Evolutionary conservation across 768 basidiomycete species (phyloP).

Genomic region (Gloeostereum incarnatum): DNA sequence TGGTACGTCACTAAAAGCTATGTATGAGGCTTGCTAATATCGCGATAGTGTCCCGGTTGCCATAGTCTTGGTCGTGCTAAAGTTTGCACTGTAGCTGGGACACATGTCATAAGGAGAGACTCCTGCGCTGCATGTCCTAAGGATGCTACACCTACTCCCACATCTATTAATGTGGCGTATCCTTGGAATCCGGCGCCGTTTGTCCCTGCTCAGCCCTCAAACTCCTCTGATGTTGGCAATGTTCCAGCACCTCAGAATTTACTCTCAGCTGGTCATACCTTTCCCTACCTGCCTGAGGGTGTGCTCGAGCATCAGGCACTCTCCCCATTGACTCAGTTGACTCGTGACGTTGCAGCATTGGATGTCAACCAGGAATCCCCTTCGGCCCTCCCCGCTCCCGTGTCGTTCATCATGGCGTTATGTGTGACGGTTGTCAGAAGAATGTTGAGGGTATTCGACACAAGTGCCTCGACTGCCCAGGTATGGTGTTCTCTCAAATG

Average conservation of each 20-base stretch:
- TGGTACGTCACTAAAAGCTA: conserved; percentile 18
- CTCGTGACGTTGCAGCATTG: too few species aligned
- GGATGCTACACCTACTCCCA: conserved; percentile 7
- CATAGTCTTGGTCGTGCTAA: conserved; percentile 8
- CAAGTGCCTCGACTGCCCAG: conserved; percentile 73
- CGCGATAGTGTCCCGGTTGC: conserved; percentile 23
- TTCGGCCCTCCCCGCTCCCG: too few species aligned
- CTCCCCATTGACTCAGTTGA: too few species aligned
- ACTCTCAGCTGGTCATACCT: too few species aligned
- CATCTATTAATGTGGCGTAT: too few species aligned
- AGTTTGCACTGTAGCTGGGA: conserved; percentile 19
- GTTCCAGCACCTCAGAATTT: too few species aligned
- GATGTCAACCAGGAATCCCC: too few species aligned
- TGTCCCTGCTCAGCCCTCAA: too few species aligned
- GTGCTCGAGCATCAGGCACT: too few species aligned
- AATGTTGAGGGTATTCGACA: conserved; percentile 59
- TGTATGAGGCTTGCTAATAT: conserved; percentile 5
- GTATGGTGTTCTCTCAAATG: conserved; percentile 25
- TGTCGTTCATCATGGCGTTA: conserved; percentile 46
- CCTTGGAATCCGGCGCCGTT: too few species aligned
- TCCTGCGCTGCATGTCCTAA: conserved; percentile 10
- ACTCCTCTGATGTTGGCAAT: too few species aligned
- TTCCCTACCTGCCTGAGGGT: too few species aligned
- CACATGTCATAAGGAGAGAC: conserved; percentile 19
- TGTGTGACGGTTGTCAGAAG: conserved; percentile 56